Conservation (phyloP, 2,329 filamentous ascomycete species). For the Cytospora piceicola region DNA sequence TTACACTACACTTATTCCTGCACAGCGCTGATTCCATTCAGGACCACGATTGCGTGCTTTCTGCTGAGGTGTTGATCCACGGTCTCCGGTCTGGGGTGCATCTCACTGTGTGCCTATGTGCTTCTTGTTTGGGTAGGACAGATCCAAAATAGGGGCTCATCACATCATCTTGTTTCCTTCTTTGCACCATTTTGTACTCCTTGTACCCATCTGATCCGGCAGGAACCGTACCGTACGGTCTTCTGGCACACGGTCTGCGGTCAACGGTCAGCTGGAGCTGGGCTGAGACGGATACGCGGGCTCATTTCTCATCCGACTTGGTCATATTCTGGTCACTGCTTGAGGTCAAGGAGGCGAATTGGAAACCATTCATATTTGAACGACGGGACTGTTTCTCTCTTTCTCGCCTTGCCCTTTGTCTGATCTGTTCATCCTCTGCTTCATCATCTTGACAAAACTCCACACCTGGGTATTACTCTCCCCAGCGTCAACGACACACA, state of each 20-base stretch:
- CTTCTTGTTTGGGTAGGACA: constrained; percentile 27
- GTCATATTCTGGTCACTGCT: constrained; percentile 21
- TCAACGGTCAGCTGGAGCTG: constrained; percentile 8
- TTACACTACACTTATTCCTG: background rate
- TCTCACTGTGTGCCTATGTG: constrained; percentile 1
- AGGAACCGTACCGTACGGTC: constrained; percentile 21
- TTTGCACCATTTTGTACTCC: constrained; percentile 16
- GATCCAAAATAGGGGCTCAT: constrained; percentile 6
- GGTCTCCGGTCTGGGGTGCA: background rate
- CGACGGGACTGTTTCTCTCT: constrained; percentile 13
- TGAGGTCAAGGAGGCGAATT: constrained; percentile 13
- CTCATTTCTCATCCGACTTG: constrained; percentile 23
- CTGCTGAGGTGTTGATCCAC: constrained; percentile 23
- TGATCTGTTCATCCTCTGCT: constrained; percentile 2
- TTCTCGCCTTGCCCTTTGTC: constrained; percentile 3
- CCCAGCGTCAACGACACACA: constrained; percentile 8
- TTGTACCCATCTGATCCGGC: constrained; percentile 25
- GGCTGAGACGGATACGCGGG: constrained; percentile 21
- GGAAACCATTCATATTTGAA: constrained; percentile 25
- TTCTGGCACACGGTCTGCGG: background rate
- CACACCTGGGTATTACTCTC: background rate
- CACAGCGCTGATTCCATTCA: constrained; percentile 24
- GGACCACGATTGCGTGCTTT: constrained; percentile 29
- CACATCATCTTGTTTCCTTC: constrained; percentile 13
- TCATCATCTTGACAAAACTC: constrained; percentile 1